phyloP scores from a whole-genome alignment of 371 early-diverging fungal species.

The Aphelidium insulamus region DNA sequence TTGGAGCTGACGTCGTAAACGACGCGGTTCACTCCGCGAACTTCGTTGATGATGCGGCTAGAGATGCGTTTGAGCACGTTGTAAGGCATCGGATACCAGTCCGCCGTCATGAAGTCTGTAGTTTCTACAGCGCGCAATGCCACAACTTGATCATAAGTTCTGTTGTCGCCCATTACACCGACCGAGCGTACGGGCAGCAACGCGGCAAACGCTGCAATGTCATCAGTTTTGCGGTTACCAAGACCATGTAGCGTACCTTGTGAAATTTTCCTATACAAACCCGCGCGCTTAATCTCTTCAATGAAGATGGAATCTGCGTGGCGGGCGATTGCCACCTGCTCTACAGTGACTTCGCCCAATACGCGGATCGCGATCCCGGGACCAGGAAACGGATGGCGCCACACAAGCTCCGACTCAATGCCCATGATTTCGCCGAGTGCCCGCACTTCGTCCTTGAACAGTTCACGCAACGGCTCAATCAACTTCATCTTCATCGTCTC shows the following conservation, averaged over 20 bases:
- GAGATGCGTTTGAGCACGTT: conserved; percentile 69
- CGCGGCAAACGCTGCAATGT: conserved; percentile 93
- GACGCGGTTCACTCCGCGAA: conserved; percentile 89
- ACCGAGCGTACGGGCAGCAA: conserved; percentile 82
- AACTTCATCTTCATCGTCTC: conserved; percentile 91
- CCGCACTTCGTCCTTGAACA: conserved; percentile 97
- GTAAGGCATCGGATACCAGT: conserved; percentile 74
- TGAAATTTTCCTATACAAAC: conserved; percentile 80
- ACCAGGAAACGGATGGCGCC: conserved; percentile 97
- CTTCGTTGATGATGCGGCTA: conserved; percentile 90
- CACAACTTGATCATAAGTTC: conserved; percentile 95
- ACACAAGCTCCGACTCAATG: conserved; percentile 80
- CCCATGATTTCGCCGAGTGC: conserved; percentile 65
- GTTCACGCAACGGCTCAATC: conserved; percentile 88
- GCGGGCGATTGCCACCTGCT: conserved; percentile 79
- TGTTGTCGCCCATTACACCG: conserved; percentile 94
- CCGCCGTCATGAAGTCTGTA: conserved; percentile 94
- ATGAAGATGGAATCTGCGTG: conserved; percentile 89
- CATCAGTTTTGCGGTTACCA: neutral
- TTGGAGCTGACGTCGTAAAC: conserved; percentile 86
- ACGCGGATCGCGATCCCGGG: conserved; percentile 94
- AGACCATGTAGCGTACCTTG: conserved; percentile 31
- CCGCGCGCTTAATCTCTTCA: conserved; percentile 90
- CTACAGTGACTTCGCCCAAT: conserved; percentile 76
- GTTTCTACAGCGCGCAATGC: conserved; percentile 88